Conservation (phyloP, 768 basidiomycete species). For the Agrocybe chaxingu region DNA sequence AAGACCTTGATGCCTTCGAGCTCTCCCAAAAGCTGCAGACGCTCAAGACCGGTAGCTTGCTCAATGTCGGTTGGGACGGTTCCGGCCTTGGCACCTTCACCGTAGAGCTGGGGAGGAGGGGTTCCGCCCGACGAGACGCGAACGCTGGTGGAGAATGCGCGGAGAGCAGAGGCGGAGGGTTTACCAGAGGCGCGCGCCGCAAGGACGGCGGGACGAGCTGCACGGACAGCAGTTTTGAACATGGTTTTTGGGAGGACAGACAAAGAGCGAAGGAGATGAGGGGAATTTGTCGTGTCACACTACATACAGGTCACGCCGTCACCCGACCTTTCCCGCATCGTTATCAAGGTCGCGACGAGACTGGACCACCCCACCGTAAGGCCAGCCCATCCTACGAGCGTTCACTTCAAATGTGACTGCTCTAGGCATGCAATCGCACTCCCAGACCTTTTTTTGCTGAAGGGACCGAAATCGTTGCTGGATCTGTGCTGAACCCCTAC, state of each 20-base stretch:
- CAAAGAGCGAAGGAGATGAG: no score
- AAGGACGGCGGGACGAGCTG: slow-evolving; percentile 39
- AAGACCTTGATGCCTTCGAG: slow-evolving; percentile 88
- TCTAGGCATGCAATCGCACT: no score
- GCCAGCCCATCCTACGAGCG: no score
- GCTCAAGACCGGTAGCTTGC: slow-evolving; percentile 96
- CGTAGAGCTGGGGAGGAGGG: slow-evolving; percentile 64
- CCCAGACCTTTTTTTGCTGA: no score
- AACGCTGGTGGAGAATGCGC: slow-evolving; percentile 59
- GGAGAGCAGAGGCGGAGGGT: slow-evolving; percentile 32
- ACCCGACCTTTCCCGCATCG: slow-evolving; percentile 29
- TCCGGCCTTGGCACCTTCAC: slow-evolving; percentile 68
- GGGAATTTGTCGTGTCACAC: slow-evolving; percentile 11
- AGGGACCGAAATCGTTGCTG: no score
- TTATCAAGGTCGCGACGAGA: not conserved
- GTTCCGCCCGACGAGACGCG: slow-evolving; percentile 52
- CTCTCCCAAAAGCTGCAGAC: slow-evolving; percentile 88
- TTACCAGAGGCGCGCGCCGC: slow-evolving; percentile 35
- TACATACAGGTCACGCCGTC: slow-evolving; percentile 12
- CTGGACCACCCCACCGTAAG: no score
- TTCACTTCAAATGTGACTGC: no score
- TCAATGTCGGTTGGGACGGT: slow-evolving; percentile 80
- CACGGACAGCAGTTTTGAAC: slow-evolving; percentile 45
- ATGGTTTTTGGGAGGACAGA: slow-evolving; percentile 27
- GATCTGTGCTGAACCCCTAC: no score